Conservation (phyloP, 345 rosid genomes). For the Limnanthes douglasii region DNA sequence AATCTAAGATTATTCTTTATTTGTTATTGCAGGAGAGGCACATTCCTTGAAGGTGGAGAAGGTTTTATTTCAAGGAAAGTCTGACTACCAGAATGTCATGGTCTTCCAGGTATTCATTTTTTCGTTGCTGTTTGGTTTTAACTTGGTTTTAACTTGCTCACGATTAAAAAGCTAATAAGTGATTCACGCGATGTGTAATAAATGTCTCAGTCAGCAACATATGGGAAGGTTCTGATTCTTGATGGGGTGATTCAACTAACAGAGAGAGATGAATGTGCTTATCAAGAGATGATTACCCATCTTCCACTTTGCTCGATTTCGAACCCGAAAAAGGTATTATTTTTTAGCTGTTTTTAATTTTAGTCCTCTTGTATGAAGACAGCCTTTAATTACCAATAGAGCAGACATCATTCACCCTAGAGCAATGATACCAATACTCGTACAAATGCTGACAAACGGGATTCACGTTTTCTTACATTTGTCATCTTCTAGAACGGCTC, state of each 20-base stretch:
- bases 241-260: constrained; percentile 75
- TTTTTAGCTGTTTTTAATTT: not conserved
- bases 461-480: not conserved
- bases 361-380: not conserved
- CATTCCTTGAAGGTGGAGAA: constrained; percentile 67
- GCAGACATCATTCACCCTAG: no score
- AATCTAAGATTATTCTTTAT: no score
- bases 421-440: no score
- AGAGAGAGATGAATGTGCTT: constrained; percentile 59
- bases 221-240: constrained; percentile 59
- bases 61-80: constrained; percentile 64
- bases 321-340: constrained; percentile 51
- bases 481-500: no score
- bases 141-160: not conserved
- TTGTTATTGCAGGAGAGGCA: constrained; percentile 87
- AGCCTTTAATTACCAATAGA: no score
- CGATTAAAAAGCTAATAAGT: not conserved
- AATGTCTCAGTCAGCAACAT: constrained; percentile 32
- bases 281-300: constrained; percentile 77
- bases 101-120: constrained; percentile 48
- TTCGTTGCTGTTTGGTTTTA: not conserved
- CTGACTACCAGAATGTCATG: constrained; percentile 61
- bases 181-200: not conserved
- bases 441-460: no score
- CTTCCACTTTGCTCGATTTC: constrained; percentile 77